phyloP scores from a whole-genome alignment of 1,284 basidiomycete genomes.

The Fomitopsis pinicola region DNA sequence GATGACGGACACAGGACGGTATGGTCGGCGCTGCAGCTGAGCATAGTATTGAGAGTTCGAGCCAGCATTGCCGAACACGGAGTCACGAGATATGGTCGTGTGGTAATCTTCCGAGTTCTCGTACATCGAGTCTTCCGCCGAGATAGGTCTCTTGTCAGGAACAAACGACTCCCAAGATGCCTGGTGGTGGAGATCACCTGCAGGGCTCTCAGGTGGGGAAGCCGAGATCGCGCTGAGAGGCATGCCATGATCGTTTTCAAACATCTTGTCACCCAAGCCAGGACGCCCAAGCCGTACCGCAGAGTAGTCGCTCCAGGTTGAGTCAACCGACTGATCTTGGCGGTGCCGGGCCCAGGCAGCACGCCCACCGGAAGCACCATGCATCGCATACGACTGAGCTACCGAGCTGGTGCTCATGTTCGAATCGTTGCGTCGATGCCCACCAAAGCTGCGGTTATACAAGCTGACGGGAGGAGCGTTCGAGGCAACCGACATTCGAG shows the following conservation, averaged over 20 bases:
- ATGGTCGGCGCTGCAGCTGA: constrained; percentile 32
- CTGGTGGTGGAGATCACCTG: constrained; percentile 18
- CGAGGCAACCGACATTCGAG: constrained; percentile 42
- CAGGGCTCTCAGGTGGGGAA: constrained; percentile 50
- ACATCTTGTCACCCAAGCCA: constrained; percentile 86
- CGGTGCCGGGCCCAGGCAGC: constrained; percentile 60
- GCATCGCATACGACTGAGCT: constrained; percentile 46
- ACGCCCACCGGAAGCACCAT: constrained; percentile 49
- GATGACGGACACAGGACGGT: constrained; percentile 60
- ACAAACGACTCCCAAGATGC: constrained; percentile 22
- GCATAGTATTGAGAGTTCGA: constrained; percentile 27
- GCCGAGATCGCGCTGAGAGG: constrained; percentile 66
- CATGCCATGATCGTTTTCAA: constrained; percentile 57
- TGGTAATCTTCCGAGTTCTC: constrained; percentile 50
- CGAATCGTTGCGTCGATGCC: constrained; percentile 48
- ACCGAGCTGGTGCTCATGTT: constrained; percentile 49
- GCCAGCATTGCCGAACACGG: constrained; percentile 58
- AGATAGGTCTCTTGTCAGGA: constrained; percentile 23
- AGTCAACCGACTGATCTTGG: constrained; percentile 61
- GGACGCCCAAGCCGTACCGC: constrained; percentile 59
- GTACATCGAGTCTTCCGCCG: constrained; percentile 58
- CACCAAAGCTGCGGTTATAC: constrained; percentile 58
- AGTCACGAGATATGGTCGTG: constrained; percentile 52
- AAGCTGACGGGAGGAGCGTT: constrained; percentile 65
- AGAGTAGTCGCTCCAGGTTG: constrained; percentile 61